Evolutionary conservation across 257 asterid species (phyloP).

Genomic region (Fraxinus cuspidata): DNA sequence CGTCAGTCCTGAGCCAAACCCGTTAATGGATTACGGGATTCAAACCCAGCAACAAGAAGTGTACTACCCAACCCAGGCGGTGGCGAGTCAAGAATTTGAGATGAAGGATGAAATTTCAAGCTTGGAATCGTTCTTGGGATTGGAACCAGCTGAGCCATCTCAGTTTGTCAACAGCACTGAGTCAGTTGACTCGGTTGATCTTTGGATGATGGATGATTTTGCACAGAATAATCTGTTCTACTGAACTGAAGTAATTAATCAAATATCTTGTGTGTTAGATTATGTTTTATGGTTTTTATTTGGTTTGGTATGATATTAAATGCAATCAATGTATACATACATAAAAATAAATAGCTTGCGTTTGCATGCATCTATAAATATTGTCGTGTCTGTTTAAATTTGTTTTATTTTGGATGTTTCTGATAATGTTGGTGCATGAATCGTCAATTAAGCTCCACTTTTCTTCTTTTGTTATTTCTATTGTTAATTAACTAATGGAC

Average conservation of each 20-base stretch:
- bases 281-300: not conserved
- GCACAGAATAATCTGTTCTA: constrained; percentile 36
- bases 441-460: not conserved
- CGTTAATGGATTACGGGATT: constrained; percentile 15
- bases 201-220: constrained; percentile 62
- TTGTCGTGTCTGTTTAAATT: not conserved
- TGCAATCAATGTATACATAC: constrained; percentile 4
- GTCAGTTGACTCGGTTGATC: constrained; percentile 36
- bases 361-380: constrained; percentile 12
- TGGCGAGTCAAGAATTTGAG: constrained; percentile 21
- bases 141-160: constrained; percentile 45
- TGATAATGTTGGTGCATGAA: constrained; percentile 21
- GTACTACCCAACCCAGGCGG: constrained; percentile 29
- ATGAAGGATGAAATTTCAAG: constrained; percentile 55
- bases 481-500: not conserved
- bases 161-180: constrained; percentile 31
- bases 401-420: not conserved
- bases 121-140: constrained; percentile 63
- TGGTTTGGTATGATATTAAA: not conserved
- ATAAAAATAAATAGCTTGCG: constrained; percentile 8
- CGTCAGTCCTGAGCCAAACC: constrained; percentile 24
- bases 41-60: constrained; percentile 26
- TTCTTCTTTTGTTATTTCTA: not conserved
- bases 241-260: constrained; percentile 19
- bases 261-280: not conserved